These are phyloP conservation scores for Colletotrichum eremochloae DNA, from an alignment of 2,329 filamentous ascomycete genomes.

Conservation along the genomic window DNA sequence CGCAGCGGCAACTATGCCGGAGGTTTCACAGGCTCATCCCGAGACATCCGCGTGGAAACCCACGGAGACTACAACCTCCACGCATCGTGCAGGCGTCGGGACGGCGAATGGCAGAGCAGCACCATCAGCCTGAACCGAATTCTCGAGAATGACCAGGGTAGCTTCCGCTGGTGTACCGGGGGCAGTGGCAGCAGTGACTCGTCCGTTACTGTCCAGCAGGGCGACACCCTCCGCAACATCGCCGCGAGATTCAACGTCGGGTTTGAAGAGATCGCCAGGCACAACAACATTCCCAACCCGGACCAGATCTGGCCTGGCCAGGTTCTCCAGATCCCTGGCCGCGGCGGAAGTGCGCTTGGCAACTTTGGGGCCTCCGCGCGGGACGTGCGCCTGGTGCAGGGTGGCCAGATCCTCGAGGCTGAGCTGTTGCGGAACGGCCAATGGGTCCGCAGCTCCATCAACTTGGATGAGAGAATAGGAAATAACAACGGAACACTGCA, in stretches of 20 bases:
- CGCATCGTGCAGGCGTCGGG: conserved; percentile 51
- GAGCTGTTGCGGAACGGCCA: conserved; percentile 50
- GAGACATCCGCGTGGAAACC: conserved; percentile 52
- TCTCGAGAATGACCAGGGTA: conserved; percentile 53
- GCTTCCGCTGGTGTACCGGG: conserved; percentile 53
- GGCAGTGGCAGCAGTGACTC: conserved; percentile 43
- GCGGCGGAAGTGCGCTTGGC: conserved; percentile 43
- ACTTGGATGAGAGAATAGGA: conserved; percentile 52
- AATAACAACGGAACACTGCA: conserved; percentile 49
- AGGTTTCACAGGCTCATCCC: conserved; percentile 49
- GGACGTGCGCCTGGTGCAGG: conserved; percentile 53
- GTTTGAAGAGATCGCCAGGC: conserved; percentile 56
- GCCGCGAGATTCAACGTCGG: conserved; percentile 49
- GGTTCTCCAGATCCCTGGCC: conserved; percentile 52
- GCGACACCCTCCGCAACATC: conserved; percentile 58
- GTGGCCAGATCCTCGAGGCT: conserved; percentile 52
- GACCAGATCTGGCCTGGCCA: conserved; percentile 60
- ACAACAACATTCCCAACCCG: conserved; percentile 56
- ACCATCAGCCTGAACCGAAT: conserved; percentile 53
- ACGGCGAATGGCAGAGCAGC: conserved; percentile 52
- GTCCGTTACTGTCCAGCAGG: conserved; percentile 55
- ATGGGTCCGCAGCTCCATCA: conserved; percentile 50
- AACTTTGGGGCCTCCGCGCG: conserved; percentile 53
- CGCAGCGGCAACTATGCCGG: conserved; percentile 50
- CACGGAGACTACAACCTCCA: conserved; percentile 52